A percentile compares a stretch with the other conserved stretches of the same genome.
These are phyloP conservation scores for Creolimax fragrantissima DNA, from an alignment of 78 protist species.

Conservation along the genomic window DNA sequence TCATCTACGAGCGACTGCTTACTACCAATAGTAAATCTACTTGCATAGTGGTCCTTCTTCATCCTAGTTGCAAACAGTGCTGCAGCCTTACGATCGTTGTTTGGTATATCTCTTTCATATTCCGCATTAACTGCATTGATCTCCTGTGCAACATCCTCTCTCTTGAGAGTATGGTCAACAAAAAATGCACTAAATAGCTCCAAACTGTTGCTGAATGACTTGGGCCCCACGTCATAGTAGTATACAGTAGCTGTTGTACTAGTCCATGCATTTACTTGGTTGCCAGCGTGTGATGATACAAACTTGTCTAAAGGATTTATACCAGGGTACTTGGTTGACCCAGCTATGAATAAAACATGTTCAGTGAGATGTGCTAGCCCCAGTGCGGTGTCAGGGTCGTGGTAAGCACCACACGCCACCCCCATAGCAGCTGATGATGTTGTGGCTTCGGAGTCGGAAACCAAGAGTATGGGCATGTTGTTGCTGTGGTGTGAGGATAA, in stretches of 20 bases:
- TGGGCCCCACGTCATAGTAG: neutral
- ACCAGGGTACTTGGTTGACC: neutral
- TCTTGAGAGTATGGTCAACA: neutral
- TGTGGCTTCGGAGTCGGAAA: neutral
- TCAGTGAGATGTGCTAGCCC: neutral
- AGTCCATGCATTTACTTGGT: neutral
- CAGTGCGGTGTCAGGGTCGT: neutral
- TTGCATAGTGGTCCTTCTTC: neutral
- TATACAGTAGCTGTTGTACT: neutral
- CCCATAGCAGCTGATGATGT: neutral
- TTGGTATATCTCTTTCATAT: neutral
- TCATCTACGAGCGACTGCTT: neutral
- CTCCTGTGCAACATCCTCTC: neutral
- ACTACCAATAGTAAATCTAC: neutral
- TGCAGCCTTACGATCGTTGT: neutral
- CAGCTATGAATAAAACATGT: neutral
- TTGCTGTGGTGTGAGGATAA: too few species aligned
- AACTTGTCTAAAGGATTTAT: neutral
- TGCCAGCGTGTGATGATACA: neutral
- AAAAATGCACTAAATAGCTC: neutral
- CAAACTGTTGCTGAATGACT: neutral
- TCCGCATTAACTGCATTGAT: neutral
- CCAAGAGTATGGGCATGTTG: neutral
- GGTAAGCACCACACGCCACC: neutral
- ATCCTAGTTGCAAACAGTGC: neutral